These are phyloP conservation scores for Mucor saturninus DNA, from an alignment of 371 early-diverging fungal species.

Conservation along the genomic window DNA sequence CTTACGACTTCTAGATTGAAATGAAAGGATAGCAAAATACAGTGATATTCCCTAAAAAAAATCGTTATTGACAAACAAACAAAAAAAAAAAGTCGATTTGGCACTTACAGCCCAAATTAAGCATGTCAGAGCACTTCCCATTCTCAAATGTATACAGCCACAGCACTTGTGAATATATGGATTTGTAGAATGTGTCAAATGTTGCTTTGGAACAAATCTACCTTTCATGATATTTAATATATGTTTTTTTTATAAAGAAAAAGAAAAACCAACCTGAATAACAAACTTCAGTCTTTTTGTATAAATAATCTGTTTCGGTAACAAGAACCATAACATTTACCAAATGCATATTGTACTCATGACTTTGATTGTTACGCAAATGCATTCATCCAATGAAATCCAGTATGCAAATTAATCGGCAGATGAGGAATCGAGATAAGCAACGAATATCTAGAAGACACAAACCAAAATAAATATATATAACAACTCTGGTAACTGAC, in stretches of 20 bases:
- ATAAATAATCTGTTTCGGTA: background rate
- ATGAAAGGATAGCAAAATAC: slow-evolving; percentile 54
- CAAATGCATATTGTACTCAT: no score
- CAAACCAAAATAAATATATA: background rate
- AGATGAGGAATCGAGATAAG: background rate
- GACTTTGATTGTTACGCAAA: no score
- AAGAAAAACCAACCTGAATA: slow-evolving; percentile 3
- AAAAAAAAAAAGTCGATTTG: background rate
- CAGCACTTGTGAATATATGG: slow-evolving; percentile 49
- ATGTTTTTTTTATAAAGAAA: slow-evolving; percentile 1
- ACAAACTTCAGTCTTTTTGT: background rate
- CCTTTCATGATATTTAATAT: slow-evolving; percentile 7
- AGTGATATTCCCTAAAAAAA: slow-evolving; percentile 39
- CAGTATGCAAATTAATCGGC: background rate
- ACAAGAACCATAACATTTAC: no score
- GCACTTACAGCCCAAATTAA: slow-evolving; percentile 47
- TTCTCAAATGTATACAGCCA: slow-evolving; percentile 54
- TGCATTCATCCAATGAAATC: no score
- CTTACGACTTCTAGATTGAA: slow-evolving; percentile 54
- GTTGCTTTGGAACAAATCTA: slow-evolving; percentile 3
- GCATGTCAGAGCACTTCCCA: slow-evolving; percentile 40
- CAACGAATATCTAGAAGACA: background rate
- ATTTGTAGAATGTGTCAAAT: slow-evolving; percentile 37
- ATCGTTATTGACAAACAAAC: background rate
- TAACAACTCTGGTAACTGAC: no score